These are phyloP conservation scores for Cladosporium colombiae DNA, from an alignment of 2,329 filamentous ascomycete species.

Conservation along the genomic window DNA sequence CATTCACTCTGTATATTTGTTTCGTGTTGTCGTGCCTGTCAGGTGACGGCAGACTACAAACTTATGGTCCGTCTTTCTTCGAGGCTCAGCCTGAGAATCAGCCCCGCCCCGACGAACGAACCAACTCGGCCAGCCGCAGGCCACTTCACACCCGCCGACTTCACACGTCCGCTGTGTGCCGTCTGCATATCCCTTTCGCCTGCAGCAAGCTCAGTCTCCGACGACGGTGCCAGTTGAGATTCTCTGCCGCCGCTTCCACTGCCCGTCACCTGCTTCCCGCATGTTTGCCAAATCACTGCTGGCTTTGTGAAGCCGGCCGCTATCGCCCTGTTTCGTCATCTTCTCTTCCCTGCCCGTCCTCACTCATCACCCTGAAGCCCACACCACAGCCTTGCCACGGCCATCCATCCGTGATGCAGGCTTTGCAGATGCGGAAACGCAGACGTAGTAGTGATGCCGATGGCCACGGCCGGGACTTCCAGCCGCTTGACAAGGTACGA, in stretches of 20 bases:
- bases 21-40: background rate
- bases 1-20: background rate
- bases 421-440: conserved; percentile 10
- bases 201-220: background rate
- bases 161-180: background rate
- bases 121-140: background rate
- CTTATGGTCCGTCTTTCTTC: background rate
- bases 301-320: conserved; percentile 15
- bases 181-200: conserved; percentile 11
- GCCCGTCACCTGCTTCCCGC: background rate
- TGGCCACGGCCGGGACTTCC: background rate
- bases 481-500: conserved; percentile 16
- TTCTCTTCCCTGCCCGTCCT: background rate
- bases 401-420: conserved; percentile 7
- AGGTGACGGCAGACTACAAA: background rate
- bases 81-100: background rate
- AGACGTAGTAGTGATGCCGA: conserved; percentile 18
- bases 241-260: conserved; percentile 1
- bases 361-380: background rate
- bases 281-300: conserved; percentile 12
- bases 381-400: conserved; percentile 9
- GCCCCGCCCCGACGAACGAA: background rate
- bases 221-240: background rate
- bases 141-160: background rate
- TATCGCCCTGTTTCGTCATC: background rate